Percentiles rank a stretch among this genome's conserved stretches.
These are phyloP conservation scores for Magnaporthiopsis poae DNA, from an alignment of 2,329 filamentous ascomycete genomes.

Conservation along the genomic window DNA sequence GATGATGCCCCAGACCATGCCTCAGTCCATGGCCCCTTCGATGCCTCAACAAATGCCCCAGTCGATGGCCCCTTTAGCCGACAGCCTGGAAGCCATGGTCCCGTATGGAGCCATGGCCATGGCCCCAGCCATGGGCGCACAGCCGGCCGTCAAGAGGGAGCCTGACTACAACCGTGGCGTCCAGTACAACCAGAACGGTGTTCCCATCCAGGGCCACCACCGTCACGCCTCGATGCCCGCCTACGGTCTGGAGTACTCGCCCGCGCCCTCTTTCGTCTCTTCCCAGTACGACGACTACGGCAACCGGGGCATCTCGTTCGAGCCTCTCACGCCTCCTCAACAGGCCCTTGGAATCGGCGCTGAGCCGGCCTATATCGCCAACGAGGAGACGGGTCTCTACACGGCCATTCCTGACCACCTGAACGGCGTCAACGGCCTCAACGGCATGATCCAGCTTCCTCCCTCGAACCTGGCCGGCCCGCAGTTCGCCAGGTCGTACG, in stretches of 20 bases:
- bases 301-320: slow-evolving; percentile 88
- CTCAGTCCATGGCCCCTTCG: slow-evolving; percentile 44
- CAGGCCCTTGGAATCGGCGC: slow-evolving; percentile 70
- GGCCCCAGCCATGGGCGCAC: slow-evolving; percentile 58
- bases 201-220: slow-evolving; percentile 78
- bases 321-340: slow-evolving; percentile 92
- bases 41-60: slow-evolving; percentile 47
- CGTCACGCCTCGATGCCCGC: slow-evolving; percentile 97
- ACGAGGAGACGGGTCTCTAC: slow-evolving; percentile 93
- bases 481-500: slow-evolving; percentile 68
- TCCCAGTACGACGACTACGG: slow-evolving; percentile 98
- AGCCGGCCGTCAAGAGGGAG: slow-evolving; percentile 75
- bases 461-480: slow-evolving; percentile 72
- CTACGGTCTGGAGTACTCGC: slow-evolving; percentile 90
- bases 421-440: slow-evolving; percentile 60
- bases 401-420: slow-evolving; percentile 86
- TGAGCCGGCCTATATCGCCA: slow-evolving; percentile 94
- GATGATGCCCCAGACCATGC: slow-evolving; percentile 43
- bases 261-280: slow-evolving; percentile 94
- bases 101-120: slow-evolving; percentile 61
- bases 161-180: slow-evolving; percentile 64
- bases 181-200: slow-evolving; percentile 86
- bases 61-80: slow-evolving; percentile 43
- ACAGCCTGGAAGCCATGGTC: slow-evolving; percentile 63
- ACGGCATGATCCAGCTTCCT: slow-evolving; percentile 83